phyloP scores from a whole-genome alignment of 257 asterid genomes.

The Solanum chilense region DNA sequence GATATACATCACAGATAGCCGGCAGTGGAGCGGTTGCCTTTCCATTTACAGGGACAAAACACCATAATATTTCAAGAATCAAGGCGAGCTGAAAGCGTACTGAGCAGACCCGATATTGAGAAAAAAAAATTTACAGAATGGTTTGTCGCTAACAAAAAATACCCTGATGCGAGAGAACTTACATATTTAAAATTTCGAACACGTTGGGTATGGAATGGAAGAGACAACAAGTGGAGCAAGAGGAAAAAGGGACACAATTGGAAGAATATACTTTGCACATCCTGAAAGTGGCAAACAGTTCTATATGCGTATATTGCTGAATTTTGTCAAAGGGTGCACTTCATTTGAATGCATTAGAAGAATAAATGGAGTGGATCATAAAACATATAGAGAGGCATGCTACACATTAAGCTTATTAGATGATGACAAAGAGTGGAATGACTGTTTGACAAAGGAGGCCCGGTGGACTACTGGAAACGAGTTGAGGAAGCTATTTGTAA shows the following conservation, averaged over 20 bases:
- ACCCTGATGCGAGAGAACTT: too few relatives aligned
- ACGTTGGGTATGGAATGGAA: too few relatives aligned
- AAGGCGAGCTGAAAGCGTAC: neutral
- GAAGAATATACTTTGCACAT: neutral
- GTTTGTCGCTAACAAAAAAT: neutral
- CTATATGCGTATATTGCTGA: neutral
- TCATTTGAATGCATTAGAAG: neutral
- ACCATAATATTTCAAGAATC: neutral
- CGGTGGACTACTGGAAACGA: neutral
- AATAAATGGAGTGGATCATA: neutral
- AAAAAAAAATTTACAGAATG: too few relatives aligned
- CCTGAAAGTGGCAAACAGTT: neutral
- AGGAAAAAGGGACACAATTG: neutral
- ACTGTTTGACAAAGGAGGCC: neutral
- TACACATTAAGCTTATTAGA: neutral
- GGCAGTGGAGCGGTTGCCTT: neutral
- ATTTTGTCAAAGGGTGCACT: neutral
- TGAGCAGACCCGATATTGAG: neutral
- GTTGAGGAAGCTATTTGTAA: neutral
- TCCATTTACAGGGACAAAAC: neutral
- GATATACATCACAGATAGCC: neutral
- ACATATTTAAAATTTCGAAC: too few relatives aligned
- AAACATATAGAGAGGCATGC: neutral
- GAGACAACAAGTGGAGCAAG: too few relatives aligned
- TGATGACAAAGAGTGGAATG: neutral